Evolutionary conservation across 1,284 basidiomycete genomes (phyloP).

Genomic region (Puccinia triticina): DNA sequence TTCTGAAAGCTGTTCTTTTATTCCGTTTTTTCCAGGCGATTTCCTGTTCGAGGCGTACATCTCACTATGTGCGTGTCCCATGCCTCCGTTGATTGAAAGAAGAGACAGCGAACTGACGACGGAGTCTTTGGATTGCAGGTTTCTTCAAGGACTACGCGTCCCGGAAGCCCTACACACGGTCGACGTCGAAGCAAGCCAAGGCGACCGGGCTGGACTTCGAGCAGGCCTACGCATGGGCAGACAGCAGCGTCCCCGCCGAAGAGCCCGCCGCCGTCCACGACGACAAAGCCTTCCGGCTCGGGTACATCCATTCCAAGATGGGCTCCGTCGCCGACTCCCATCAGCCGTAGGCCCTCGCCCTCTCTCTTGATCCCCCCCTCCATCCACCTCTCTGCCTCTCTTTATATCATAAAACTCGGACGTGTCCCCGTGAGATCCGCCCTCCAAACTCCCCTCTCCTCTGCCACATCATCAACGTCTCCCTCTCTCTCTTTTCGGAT

Average conservation of each 20-base stretch:
- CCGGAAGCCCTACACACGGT: slow-evolving; percentile 38
- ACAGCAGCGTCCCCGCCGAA: neutral
- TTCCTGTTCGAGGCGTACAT: slow-evolving; percentile 30
- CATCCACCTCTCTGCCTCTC: neutral
- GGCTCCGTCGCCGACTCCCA: neutral
- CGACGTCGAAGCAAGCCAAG: neutral
- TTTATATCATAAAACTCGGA: neutral
- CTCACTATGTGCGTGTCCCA: slow-evolving; percentile 28
- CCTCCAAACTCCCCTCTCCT: no score
- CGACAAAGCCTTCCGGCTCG: slow-evolving; percentile 12
- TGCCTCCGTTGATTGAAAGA: neutral
- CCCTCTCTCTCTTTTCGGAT: no score
- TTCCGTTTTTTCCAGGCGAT: slow-evolving; percentile 32
- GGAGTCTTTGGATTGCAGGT: neutral
- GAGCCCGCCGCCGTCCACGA: neutral
- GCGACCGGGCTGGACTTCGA: slow-evolving; percentile 36
- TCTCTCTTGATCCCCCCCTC: neutral
- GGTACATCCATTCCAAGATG: slow-evolving; percentile 1
- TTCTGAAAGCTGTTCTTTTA: neutral
- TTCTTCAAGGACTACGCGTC: slow-evolving; percentile 45
- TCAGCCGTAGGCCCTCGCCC: neutral
- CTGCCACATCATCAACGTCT: no score
- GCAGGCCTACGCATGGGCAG: slow-evolving; percentile 41
- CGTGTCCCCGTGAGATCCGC: neutral
- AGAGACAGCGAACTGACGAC: neutral